Evolutionary conservation across 192 early-diverging fungal species (phyloP), one percentile per base, ranked within the genome.

Genomic region (Mortierella hygrophila): DNA sequence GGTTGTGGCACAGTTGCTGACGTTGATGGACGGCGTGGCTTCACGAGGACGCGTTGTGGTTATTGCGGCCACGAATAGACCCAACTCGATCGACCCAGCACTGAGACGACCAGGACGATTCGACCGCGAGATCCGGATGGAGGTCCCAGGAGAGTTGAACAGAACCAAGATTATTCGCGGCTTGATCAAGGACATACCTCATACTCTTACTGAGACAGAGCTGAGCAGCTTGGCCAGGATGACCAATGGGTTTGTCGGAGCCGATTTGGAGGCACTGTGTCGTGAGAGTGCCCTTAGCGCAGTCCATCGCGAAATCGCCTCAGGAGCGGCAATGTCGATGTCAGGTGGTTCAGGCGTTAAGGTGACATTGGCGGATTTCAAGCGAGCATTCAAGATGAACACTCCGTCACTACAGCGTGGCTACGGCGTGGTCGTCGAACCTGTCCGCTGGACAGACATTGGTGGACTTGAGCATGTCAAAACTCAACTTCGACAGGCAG

Each of bases 231-330:
- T 96, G 46, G 94, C 95, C 0, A 78, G 88, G 46, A 79, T 89
- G 72, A 98, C 97, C 9, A 96, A 96, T 85, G 98, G 98, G 4
- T 99, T 95, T 87, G 98, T 99, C 9, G 97, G 95, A 57, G 97
- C 99, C 0, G 99, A 99, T 91, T 88, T 99, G 55, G 90, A 92
- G 0, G 93, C 97, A 0, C 75, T 99, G 2, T 95, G 95, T 60
- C 92, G 96, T 9, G 98, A 98, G 88, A 95, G 97, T 20, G 94
- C 95, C 1, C 79, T 93, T 35, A 68, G 77, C 44, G 93, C 93
- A 10, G 83, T 91, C 13, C 81, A 92, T 71, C 80, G 89, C n/a
- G 42, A 75, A 41, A 54, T 78, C 70, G 87, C 77, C 38, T 55
- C 73, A 44, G 44, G 74, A 11, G 5, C 41, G 78, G 81, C 18